These are phyloP conservation scores for Pseudogymnoascus pannorum DNA, from an alignment of 2,329 filamentous ascomycete genomes.

Conservation along the genomic window DNA sequence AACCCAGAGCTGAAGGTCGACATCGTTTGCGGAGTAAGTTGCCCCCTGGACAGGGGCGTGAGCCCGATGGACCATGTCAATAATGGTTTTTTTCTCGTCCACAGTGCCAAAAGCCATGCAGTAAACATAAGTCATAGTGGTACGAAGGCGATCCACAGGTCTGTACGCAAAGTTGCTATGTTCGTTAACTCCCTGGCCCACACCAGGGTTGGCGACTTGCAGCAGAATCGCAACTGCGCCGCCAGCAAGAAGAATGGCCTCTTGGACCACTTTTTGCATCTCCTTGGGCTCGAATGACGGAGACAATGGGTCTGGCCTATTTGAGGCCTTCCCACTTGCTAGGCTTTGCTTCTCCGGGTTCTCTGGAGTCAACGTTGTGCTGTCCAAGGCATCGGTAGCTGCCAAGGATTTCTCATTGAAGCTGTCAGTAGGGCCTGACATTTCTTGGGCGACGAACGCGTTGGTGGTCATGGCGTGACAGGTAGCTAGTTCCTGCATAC, in stretches of 20 bases:
- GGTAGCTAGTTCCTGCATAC: background rate
- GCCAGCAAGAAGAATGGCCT: constrained; percentile 31
- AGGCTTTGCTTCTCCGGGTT: background rate
- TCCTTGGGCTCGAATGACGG: constrained; percentile 19
- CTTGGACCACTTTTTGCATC: constrained; percentile 29
- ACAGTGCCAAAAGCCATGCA: constrained; percentile 32
- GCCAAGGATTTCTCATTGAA: background rate
- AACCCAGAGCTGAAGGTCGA: constrained; percentile 34
- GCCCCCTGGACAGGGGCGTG: constrained; percentile 29
- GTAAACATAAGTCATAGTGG: constrained; percentile 35
- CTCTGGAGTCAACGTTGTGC: background rate
- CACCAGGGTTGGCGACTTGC: constrained; percentile 34
- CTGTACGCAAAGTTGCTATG: constrained; percentile 35
- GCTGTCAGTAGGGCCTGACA: constrained; percentile 5
- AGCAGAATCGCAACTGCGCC: constrained; percentile 33
- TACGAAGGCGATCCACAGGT: constrained; percentile 31
- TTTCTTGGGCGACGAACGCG: background rate
- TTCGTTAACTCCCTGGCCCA: constrained; percentile 31
- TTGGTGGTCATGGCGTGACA: background rate
- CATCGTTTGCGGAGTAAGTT: constrained; percentile 32
- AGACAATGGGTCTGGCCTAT: background rate
- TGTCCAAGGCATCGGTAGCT: background rate
- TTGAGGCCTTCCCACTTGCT: background rate
- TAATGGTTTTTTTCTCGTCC: constrained; percentile 30
- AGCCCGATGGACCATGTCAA: constrained; percentile 31